Percentiles rank a stretch among this genome's conserved stretches.
phyloP scores from a whole-genome alignment of 2,329 filamentous ascomycete genomes.

The Nemania diffusa region DNA sequence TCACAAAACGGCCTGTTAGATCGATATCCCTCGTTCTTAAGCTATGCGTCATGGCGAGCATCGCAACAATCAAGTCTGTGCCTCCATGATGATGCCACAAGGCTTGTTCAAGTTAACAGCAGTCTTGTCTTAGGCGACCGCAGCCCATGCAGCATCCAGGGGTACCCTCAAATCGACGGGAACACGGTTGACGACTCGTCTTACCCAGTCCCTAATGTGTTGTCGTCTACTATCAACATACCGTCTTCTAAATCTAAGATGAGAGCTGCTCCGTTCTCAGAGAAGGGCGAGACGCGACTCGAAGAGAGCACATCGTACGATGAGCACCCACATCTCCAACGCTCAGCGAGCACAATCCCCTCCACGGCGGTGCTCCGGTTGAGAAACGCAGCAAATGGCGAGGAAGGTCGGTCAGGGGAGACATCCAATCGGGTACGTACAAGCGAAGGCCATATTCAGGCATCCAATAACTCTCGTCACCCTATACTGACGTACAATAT shows the following conservation, averaged over 20 bases:
- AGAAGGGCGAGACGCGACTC: too few species aligned
- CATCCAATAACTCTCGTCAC: too few species aligned
- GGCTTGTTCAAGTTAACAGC: not conserved
- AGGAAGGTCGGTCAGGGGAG: not conserved
- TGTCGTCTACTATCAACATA: not conserved
- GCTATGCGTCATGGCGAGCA: not conserved
- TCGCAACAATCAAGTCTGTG: not conserved
- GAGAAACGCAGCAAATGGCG: not conserved
- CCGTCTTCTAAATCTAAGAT: not conserved
- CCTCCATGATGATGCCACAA: not conserved
- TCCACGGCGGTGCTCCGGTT: not conserved
- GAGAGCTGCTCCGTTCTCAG: not conserved
- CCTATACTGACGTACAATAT: too few species aligned
- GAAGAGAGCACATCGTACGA: too few species aligned
- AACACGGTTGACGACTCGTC: not conserved
- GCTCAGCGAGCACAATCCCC: not conserved
- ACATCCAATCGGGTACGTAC: too few species aligned
- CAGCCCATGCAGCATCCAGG: not conserved
- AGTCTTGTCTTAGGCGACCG: not conserved
- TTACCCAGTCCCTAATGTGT: not conserved
- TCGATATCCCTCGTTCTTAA: not conserved
- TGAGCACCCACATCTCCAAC: not conserved
- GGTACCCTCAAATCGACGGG: not conserved
- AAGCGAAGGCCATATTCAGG: too few species aligned
- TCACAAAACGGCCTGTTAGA: not conserved